Conservation (phyloP, 495 filamentous ascomycete species). For the Chlorociboria aeruginascens region DNA sequence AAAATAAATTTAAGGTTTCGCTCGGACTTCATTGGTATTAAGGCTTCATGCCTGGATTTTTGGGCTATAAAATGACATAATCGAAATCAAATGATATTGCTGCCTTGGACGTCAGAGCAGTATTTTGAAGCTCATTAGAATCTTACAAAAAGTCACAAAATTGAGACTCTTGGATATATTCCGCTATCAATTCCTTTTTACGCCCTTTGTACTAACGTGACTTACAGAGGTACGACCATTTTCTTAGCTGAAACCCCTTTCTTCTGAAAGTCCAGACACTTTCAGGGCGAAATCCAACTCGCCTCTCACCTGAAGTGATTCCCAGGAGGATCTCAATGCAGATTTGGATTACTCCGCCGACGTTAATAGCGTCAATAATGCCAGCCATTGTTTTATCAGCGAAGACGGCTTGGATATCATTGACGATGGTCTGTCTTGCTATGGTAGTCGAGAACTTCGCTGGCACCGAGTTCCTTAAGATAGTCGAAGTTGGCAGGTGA, state of each 20-base stretch:
- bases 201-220: not conserved
- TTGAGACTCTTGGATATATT: too few species aligned
- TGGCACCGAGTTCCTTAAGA: constrained; percentile 41
- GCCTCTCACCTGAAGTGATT: too few species aligned
- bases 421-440: constrained; percentile 4
- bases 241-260: constrained; percentile 35
- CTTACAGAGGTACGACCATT: constrained; percentile 24
- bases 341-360: not conserved
- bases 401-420: constrained; percentile 17
- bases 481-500: constrained; percentile 41
- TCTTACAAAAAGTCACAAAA: too few species aligned
- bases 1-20: constrained; percentile 8
- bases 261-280: constrained; percentile 21
- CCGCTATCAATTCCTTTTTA: not conserved
- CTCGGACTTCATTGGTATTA: too few species aligned
- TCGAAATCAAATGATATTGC: too few species aligned
- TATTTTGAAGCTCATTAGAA: too few species aligned
- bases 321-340: not conserved
- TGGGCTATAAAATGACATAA: too few species aligned
- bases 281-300: too few species aligned
- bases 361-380: constrained; percentile 1
- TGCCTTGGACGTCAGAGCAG: too few species aligned
- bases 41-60: too few species aligned
- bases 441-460: constrained; percentile 16
- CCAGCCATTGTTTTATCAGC: constrained; percentile 14